Evolutionary conservation across 1,284 basidiomycete species (phyloP).

Genomic region (Apiotrichum domesticum): DNA sequence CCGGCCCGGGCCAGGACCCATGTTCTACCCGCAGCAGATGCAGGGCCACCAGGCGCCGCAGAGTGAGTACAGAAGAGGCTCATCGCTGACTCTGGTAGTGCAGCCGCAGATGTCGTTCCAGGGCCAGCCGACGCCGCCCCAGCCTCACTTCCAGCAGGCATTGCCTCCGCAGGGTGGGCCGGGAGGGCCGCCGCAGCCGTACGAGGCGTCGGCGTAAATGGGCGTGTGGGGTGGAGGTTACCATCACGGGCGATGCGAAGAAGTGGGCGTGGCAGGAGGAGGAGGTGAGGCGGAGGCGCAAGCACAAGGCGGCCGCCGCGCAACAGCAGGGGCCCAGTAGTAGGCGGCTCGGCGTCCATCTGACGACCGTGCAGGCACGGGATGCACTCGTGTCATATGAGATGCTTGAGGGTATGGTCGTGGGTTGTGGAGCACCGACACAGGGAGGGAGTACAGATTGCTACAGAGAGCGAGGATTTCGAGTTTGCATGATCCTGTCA

Average conservation of each 20-base stretch:
- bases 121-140: constrained; percentile 18
- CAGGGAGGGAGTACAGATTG: too few species aligned
- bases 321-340: too few species aligned
- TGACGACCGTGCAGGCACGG: background rate
- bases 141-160: constrained; percentile 22
- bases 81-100: constrained; percentile 3
- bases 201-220: constrained; percentile 7
- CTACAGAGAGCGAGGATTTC: too few species aligned
- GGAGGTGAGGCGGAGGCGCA: too few species aligned
- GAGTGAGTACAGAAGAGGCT: constrained; percentile 22
- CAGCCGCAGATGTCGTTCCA: constrained; percentile 15
- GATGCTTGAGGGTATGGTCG: too few species aligned
- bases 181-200: background rate
- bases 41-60: constrained; percentile 39
- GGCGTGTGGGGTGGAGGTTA: background rate
- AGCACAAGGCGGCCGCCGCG: too few species aligned
- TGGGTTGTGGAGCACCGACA: too few species aligned
- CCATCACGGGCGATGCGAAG: background rate
- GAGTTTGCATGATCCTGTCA: too few species aligned
- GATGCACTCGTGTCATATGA: background rate
- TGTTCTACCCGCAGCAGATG: constrained; percentile 24
- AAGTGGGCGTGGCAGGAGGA: background rate
- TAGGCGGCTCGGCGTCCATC: background rate
- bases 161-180: constrained; percentile 9
- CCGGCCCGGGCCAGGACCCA: constrained; percentile 15